Evolutionary conservation across 495 filamentous ascomycete genomes (phyloP).

Genomic region (Tuber umbilicatum): DNA sequence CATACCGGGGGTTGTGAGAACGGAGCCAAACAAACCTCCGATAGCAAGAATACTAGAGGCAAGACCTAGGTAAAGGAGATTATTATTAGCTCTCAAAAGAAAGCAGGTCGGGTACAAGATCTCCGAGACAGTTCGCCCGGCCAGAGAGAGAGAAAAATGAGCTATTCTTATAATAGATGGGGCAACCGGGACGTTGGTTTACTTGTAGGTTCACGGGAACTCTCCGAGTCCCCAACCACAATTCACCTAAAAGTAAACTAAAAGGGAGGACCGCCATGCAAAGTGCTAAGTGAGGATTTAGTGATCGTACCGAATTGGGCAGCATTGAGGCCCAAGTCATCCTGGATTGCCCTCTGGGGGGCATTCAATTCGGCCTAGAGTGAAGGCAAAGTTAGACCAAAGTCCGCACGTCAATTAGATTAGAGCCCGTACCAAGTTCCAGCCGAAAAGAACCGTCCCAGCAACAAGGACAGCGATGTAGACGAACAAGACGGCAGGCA

Average conservation of each 20-base stretch:
- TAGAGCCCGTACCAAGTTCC: slow-evolving; percentile 63
- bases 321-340: slow-evolving; percentile 48
- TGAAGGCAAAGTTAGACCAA: slow-evolving; percentile 11
- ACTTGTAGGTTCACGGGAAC: slow-evolving; percentile 36
- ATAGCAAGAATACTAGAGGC: slow-evolving; percentile 87
- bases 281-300: neutral
- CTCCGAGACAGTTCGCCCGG: slow-evolving; percentile 65
- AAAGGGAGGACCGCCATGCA: neutral
- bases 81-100: slow-evolving; percentile 11
- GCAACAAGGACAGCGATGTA: slow-evolving; percentile 18
- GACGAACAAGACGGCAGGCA: slow-evolving; percentile 2
- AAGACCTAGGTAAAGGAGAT: slow-evolving; percentile 40
- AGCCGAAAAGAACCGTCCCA: slow-evolving; percentile 76
- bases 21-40: slow-evolving; percentile 76
- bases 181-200: slow-evolving; percentile 34
- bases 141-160: slow-evolving; percentile 72
- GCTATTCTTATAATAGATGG: slow-evolving; percentile 24
- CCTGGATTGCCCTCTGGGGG: slow-evolving; percentile 76
- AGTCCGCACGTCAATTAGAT: neutral
- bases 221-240: slow-evolving; percentile 4
- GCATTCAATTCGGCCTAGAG: slow-evolving; percentile 86
- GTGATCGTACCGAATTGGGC: slow-evolving; percentile 52
- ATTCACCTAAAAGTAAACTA: neutral
- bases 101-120: too few relatives aligned
- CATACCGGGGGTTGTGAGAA: slow-evolving; percentile 66